Percentiles rank a stretch among this genome's conserved stretches.
Evolutionary conservation across 1,139 yeast genomes (phyloP).

Genomic region (Diutina neorugosa): DNA sequence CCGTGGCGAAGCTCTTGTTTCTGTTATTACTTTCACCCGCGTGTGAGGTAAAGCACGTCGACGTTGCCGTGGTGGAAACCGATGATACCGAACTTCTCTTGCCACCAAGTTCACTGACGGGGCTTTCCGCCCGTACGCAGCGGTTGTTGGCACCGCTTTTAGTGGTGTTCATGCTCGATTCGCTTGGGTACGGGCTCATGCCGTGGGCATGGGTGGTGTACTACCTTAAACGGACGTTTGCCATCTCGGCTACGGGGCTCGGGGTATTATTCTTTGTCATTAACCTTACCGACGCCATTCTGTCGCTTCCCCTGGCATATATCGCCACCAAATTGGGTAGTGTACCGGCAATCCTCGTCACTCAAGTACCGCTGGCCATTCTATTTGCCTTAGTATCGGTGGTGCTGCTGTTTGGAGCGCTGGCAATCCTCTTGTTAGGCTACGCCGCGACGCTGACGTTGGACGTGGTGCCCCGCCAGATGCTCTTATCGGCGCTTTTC

Average conservation of each 20-base stretch:
- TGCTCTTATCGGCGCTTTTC: slow-evolving; percentile 58
- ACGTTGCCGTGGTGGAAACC: slow-evolving; percentile 6
- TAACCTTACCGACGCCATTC: slow-evolving; percentile 44
- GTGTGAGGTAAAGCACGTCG: slow-evolving; percentile 47
- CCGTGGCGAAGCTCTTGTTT: slow-evolving; percentile 17
- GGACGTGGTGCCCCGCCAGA: slow-evolving; percentile 90
- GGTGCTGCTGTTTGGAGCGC: slow-evolving; percentile 13
- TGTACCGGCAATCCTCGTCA: slow-evolving; percentile 58
- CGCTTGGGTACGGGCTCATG: slow-evolving; percentile 82
- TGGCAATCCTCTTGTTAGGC: slow-evolving; percentile 36
- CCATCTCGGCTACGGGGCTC: slow-evolving; percentile 27
- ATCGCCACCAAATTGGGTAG: slow-evolving; percentile 65
- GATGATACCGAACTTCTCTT: neutral
- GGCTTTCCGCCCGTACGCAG: slow-evolving; percentile 21
- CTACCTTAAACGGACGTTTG: slow-evolving; percentile 42
- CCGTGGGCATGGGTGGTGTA: slow-evolving; percentile 81
- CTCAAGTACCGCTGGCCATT: slow-evolving; percentile 70
- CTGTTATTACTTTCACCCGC: slow-evolving; percentile 44
- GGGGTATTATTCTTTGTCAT: slow-evolving; percentile 50
- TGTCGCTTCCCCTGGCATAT: slow-evolving; percentile 62
- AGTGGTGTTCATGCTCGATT: slow-evolving; percentile 58
- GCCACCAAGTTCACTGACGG: slow-evolving; percentile 5
- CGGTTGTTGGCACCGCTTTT: slow-evolving; percentile 28
- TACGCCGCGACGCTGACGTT: slow-evolving; percentile 44
- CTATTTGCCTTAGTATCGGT: slow-evolving; percentile 32